Evolutionary conservation across 345 rosid genomes (phyloP), one percentile per base, ranked within the genome.

Genomic region (Trapa incisa): DNA sequence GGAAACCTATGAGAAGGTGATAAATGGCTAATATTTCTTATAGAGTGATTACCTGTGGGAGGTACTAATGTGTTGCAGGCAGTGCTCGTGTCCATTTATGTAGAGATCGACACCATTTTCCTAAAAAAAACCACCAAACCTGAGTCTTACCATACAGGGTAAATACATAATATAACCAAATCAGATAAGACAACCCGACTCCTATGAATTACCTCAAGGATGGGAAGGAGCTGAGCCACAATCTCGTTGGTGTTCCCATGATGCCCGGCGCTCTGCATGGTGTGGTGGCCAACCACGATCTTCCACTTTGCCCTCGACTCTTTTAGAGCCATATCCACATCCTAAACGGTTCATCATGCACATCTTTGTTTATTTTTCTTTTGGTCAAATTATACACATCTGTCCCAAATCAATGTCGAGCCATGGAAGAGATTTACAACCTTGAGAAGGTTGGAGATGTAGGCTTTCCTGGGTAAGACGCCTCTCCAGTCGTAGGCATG

Each of bases 31-130:
- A 32, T 35, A 13, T 16, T 9, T 61, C 17, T 33, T 15, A 37
- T 35, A 11, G 17, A 22, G 29, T 22, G 29, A 37, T 36, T 66
- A 83, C 87, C 85, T 78, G 22, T 77, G 76, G 4, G 33, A 42
- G 61, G 80, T 74, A 54, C 61, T 9, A 38, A 83, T 75, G 48
- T 73, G 87, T 61, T 79, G 72, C 37, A 83, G 68, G 74, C 83
- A 83, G 42, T 83, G 87, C 50, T 83, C 87, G 39, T 83, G 85
- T 9, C 87, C 87, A 22, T 83, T 83, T 33, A 79, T 67, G 82
- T 79, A 83, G 35, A 81, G 65, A 64, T 83, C 85, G 17, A 79
- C 87, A 58, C 76, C 45, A 17, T 79, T 57, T 67, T 74, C 85
- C 87, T 83, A 73, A n/a, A 61, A 0, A 37, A 12, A 67, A 63